Evolutionary conservation across 2,329 filamentous ascomycete genomes (phyloP).

Genomic region (Xylariaceae sp.): DNA sequence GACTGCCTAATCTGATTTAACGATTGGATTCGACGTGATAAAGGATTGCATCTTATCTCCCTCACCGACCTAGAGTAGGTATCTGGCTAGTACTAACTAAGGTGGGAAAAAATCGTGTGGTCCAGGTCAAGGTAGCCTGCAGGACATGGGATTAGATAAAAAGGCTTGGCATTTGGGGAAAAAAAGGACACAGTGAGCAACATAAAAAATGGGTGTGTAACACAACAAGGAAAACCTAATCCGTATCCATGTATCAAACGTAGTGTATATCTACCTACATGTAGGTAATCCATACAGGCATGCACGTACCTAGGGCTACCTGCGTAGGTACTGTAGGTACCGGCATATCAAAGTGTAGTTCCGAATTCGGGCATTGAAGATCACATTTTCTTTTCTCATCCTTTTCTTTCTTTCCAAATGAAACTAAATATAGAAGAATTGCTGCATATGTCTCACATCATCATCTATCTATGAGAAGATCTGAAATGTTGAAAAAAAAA

Average conservation of each 20-base stretch:
- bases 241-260: not conserved
- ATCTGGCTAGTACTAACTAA: too few relatives aligned
- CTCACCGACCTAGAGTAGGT: not conserved
- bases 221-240: not conserved
- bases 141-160: constrained; percentile 29
- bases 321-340: too few relatives aligned
- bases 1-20: not conserved
- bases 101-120: constrained; percentile 9
- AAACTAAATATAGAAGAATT: not conserved
- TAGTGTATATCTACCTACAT: not conserved
- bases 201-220: not conserved
- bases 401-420: not conserved
- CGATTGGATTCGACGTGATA: not conserved
- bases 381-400: too few relatives aligned
- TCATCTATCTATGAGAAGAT: too few relatives aligned
- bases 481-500: too few relatives aligned
- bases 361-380: not conserved
- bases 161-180: constrained; percentile 23
- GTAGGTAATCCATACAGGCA: too few relatives aligned
- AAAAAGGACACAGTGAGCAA: not conserved
- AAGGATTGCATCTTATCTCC: constrained; percentile 25
- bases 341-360: not conserved
- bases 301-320: too few relatives aligned
- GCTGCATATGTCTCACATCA: too few relatives aligned
- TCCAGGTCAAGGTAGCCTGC: constrained; percentile 22